These are phyloP conservation scores for Alternaria novae-zelandiae DNA, from an alignment of 2,329 filamentous ascomycete species.

Conservation along the genomic window DNA sequence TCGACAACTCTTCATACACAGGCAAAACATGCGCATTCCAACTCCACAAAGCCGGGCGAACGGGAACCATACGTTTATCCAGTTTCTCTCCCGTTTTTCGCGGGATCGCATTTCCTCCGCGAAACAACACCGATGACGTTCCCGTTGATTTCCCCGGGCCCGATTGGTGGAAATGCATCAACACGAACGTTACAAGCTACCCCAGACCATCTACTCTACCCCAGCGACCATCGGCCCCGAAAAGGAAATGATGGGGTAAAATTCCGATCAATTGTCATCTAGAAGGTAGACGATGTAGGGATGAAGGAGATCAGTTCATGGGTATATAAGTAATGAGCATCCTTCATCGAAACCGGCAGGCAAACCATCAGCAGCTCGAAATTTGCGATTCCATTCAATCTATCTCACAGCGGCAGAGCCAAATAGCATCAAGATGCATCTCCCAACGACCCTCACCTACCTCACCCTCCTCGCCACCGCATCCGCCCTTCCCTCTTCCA, in stretches of 20 bases:
- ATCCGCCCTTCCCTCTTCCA: background rate
- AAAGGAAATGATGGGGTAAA: background rate
- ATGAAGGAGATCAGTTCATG: background rate
- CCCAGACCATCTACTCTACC: background rate
- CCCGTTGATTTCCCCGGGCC: background rate
- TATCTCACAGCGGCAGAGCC: background rate
- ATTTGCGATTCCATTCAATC: background rate
- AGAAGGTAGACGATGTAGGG: background rate
- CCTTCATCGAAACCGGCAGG: background rate
- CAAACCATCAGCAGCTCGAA: background rate
- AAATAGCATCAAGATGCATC: slow-evolving; percentile 3
- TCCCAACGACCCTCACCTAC: background rate
- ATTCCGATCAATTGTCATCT: background rate
- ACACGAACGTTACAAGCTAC: background rate
- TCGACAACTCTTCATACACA: background rate
- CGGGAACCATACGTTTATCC: background rate
- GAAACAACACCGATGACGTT: background rate
- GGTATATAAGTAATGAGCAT: background rate
- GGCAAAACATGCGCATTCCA: background rate
- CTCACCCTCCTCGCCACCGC: background rate
- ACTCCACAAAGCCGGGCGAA: background rate
- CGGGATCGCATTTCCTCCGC: background rate
- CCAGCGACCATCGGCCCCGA: background rate
- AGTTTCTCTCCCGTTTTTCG: background rate
- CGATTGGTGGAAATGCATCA: slow-evolving; percentile 16